A percentile compares a stretch with the other conserved stretches of the same genome.
phyloP scores from a whole-genome alignment of 257 asterid genomes.

The Eucommia ulmoides region DNA sequence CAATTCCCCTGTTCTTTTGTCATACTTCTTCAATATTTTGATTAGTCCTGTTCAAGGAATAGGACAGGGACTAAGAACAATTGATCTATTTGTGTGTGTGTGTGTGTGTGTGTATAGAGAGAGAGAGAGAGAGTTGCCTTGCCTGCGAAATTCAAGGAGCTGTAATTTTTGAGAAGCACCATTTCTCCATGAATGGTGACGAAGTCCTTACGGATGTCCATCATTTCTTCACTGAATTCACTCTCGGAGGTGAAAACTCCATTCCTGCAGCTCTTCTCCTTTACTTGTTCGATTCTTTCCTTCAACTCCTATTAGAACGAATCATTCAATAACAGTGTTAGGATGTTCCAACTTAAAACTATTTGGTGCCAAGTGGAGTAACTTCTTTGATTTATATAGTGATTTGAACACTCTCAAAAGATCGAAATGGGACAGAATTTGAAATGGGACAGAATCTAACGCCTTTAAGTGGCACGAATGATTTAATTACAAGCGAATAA shows the following conservation, averaged over 20 bases:
- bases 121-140: constrained; percentile 13
- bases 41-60: constrained; percentile 42
- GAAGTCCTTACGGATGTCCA: constrained; percentile 61
- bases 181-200: constrained; percentile 89
- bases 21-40: constrained; percentile 88
- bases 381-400: too few species aligned
- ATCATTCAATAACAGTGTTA: too few species aligned
- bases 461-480: too few species aligned
- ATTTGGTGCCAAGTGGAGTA: too few species aligned
- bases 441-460: too few species aligned
- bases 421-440: too few species aligned
- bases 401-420: too few species aligned
- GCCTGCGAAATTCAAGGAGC: constrained; percentile 96
- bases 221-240: constrained; percentile 59
- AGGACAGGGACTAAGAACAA: background rate
- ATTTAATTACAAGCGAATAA: too few species aligned
- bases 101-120: too few species aligned
- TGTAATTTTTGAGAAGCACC: constrained; percentile 82
- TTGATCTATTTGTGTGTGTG: background rate
- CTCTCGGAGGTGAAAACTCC: constrained; percentile 30
- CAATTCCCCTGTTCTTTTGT: constrained; percentile 73
- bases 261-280: constrained; percentile 27
- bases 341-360: too few species aligned
- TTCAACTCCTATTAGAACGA: constrained; percentile 53
- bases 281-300: constrained; percentile 53